phyloP scores from a whole-genome alignment of 352 stramenopile species.

The Peronospora tabacina region DNA sequence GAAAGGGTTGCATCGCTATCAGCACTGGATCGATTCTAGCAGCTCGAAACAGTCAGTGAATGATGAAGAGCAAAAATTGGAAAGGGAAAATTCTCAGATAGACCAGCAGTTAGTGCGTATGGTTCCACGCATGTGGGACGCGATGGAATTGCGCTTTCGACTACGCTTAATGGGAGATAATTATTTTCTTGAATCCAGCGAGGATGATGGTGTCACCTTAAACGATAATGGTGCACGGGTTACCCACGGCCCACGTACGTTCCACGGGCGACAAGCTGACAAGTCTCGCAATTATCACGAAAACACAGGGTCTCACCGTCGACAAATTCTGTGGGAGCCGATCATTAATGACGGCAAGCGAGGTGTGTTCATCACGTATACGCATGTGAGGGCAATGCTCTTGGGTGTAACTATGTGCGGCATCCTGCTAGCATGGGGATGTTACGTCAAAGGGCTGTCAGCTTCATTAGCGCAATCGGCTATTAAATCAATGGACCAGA shows the following conservation, averaged over 20 bases:
- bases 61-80: slow-evolving; percentile 1
- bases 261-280: slow-evolving; percentile 17
- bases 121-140: slow-evolving; percentile 25
- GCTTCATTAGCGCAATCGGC: slow-evolving; percentile 54
- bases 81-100: not conserved
- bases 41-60: not conserved
- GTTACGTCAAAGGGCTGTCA: slow-evolving; percentile 66
- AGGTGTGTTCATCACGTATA: slow-evolving; percentile 79
- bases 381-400: slow-evolving; percentile 59
- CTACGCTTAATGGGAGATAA: slow-evolving; percentile 47
- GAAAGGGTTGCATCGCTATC: not conserved
- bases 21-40: slow-evolving; percentile 12
- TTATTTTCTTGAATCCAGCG: slow-evolving; percentile 53
- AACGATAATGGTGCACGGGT: slow-evolving; percentile 10
- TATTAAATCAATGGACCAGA: slow-evolving; percentile 54
- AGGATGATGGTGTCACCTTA: slow-evolving; percentile 19
- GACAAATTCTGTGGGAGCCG: slow-evolving; percentile 52
- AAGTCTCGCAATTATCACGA: slow-evolving; percentile 27
- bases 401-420: slow-evolving; percentile 33
- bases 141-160: slow-evolving; percentile 42
- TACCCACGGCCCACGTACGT: slow-evolving; percentile 19
- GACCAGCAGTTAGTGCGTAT: slow-evolving; percentile 26
- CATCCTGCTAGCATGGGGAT: slow-evolving; percentile 60
- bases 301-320: slow-evolving; percentile 18
- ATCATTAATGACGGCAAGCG: slow-evolving; percentile 68